A percentile compares a stretch with the other conserved stretches of the same genome.
These are phyloP conservation scores for Trichoderma harzianum DNA, from an alignment of 2,329 filamentous ascomycete species.

Conservation along the genomic window DNA sequence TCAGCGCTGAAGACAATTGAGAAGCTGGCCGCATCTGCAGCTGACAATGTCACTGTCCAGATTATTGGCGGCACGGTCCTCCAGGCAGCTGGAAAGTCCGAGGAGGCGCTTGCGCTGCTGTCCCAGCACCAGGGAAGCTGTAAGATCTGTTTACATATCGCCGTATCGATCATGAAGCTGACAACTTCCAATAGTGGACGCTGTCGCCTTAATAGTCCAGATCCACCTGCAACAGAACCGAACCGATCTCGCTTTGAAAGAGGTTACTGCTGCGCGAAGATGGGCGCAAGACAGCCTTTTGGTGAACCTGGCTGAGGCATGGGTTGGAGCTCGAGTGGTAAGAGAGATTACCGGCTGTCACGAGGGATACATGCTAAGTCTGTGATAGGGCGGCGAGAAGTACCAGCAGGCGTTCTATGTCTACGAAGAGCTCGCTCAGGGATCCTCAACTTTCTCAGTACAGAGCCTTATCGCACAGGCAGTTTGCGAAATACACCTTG, in stretches of 20 bases:
- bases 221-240: conserved; percentile 91
- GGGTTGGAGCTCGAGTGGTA: conserved; percentile 87
- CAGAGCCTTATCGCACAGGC: conserved; percentile 81
- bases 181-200: conserved; percentile 51
- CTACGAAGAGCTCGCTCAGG: conserved; percentile 91
- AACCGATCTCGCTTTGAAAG: conserved; percentile 84
- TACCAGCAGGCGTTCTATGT: conserved; percentile 98
- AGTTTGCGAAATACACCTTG: conserved; percentile 86
- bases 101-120: conserved; percentile 78
- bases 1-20: conserved; percentile 62
- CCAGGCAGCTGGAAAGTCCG: conserved; percentile 74
- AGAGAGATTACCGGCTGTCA: conserved; percentile 7
- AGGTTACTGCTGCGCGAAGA: conserved; percentile 78
- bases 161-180: background rate
- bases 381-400: conserved; percentile 78
- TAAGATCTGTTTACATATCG: conserved; percentile 40
- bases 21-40: conserved; percentile 62
- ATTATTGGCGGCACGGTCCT: conserved; percentile 78
- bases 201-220: conserved; percentile 84
- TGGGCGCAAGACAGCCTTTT: conserved; percentile 95
- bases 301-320: conserved; percentile 92
- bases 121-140: conserved; percentile 81
- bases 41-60: conserved; percentile 78
- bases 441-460: conserved; percentile 73
- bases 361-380: conserved; percentile 26